These are phyloP conservation scores for Canavalia gladiata DNA, from an alignment of 306 rosid species.

Conservation along the genomic window DNA sequence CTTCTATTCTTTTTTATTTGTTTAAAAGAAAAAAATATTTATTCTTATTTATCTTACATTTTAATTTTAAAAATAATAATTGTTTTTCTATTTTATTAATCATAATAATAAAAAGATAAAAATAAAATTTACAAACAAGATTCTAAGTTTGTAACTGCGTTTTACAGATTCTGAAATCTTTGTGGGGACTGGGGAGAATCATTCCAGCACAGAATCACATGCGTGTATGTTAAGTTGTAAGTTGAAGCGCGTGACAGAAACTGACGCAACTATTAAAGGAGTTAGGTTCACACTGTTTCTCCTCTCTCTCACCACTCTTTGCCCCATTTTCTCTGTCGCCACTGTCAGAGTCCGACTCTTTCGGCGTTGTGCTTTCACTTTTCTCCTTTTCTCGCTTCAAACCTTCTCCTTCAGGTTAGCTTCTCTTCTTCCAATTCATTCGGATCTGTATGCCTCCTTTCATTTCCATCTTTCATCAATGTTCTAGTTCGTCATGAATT, in stretches of 20 bases:
- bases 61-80: too few relatives aligned
- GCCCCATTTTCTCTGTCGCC: background rate
- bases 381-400: background rate
- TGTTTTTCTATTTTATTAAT: too few relatives aligned
- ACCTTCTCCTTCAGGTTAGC: background rate
- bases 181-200: background rate
- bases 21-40: too few relatives aligned
- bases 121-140: too few relatives aligned
- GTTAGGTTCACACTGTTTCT: background rate
- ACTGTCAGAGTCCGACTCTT: constrained; percentile 27
- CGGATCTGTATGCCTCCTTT: constrained; percentile 15
- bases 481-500: background rate
- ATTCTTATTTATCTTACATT: too few relatives aligned
- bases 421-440: background rate
- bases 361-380: background rate
- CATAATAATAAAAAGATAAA: too few relatives aligned
- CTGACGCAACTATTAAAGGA: constrained; percentile 21
- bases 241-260: constrained; percentile 46
- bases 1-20: too few relatives aligned
- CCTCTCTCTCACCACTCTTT: background rate
- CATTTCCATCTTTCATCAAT: background rate
- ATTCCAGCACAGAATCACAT: constrained; percentile 14
- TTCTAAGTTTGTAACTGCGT: too few relatives aligned
- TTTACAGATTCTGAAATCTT: too few relatives aligned
- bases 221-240: background rate